phyloP scores from a whole-genome alignment of 129 eudicot genomes.

The Lactuca saligna region DNA sequence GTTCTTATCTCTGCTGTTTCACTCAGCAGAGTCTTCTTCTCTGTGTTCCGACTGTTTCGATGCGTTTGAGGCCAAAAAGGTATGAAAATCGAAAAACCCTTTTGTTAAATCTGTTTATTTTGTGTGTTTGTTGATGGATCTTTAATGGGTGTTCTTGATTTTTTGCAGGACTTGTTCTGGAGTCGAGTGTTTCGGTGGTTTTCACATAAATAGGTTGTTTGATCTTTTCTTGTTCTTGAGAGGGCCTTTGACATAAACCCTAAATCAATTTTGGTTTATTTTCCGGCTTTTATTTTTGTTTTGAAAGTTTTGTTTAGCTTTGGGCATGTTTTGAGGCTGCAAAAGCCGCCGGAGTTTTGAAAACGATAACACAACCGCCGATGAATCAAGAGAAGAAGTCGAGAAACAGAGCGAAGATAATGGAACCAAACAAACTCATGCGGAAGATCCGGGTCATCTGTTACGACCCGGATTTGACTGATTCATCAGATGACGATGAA shows the following conservation, averaged over 20 bases:
- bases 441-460: slow-evolving; percentile 70
- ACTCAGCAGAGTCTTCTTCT: slow-evolving; percentile 51
- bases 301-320: slow-evolving; percentile 7
- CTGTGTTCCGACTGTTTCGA: slow-evolving; percentile 65
- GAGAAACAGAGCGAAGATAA: slow-evolving; percentile 13
- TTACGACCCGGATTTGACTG: slow-evolving; percentile 81
- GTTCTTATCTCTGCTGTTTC: slow-evolving; percentile 50
- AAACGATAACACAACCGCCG: slow-evolving; percentile 15
- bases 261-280: not conserved
- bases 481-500: slow-evolving; percentile 67
- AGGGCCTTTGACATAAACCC: slow-evolving; percentile 62
- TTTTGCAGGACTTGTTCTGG: slow-evolving; percentile 96
- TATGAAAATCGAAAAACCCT: slow-evolving; percentile 8
- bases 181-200: slow-evolving; percentile 90
- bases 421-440: slow-evolving; percentile 29
- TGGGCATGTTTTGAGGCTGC: slow-evolving; percentile 29
- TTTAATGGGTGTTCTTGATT: slow-evolving; percentile 6
- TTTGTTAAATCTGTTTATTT: not conserved
- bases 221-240: slow-evolving; percentile 71
- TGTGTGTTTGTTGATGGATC: slow-evolving; percentile 6
- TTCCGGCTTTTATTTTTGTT: slow-evolving; percentile 23
- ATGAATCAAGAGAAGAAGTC: slow-evolving; percentile 36
- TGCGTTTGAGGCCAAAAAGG: slow-evolving; percentile 99
- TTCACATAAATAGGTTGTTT: slow-evolving; percentile 68
- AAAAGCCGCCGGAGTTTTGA: slow-evolving; percentile 40